phyloP scores from a whole-genome alignment of 257 asterid species.

The Fraxinus anomala region DNA sequence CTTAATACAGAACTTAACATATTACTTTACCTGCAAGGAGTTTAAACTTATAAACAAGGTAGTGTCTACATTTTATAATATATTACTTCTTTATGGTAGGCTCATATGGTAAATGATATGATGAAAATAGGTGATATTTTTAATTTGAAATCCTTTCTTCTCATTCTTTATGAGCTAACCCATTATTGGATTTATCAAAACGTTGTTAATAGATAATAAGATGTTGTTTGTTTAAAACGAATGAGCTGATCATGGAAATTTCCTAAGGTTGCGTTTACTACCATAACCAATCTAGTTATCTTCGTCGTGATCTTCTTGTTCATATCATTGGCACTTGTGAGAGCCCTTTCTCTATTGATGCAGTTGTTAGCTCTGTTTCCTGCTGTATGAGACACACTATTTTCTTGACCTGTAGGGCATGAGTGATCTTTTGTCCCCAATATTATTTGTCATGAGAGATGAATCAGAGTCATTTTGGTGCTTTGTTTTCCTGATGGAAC shows the following conservation, averaged over 20 bases:
- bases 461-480: slow-evolving; percentile 97
- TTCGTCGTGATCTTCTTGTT: not conserved
- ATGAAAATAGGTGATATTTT: not conserved
- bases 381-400: slow-evolving; percentile 15
- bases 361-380: slow-evolving; percentile 11
- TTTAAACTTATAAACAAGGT: not conserved
- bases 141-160: not conserved
- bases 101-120: not conserved
- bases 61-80: not conserved
- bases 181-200: not conserved
- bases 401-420: slow-evolving; percentile 68
- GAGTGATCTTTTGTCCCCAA: slow-evolving; percentile 98
- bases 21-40: not conserved
- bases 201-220: not conserved
- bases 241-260: not conserved
- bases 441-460: slow-evolving; percentile 82
- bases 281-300: not conserved
- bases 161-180: not conserved
- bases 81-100: not conserved
- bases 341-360: not conserved
- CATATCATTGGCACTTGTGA: slow-evolving; percentile 15
- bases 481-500: slow-evolving; percentile 86
- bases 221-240: not conserved
- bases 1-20: not conserved
- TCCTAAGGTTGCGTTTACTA: not conserved